Percentiles rank a stretch among this genome's conserved stretches.
These are phyloP conservation scores for Sedum album DNA, from an alignment of 164 flowering plant species.

Conservation along the genomic window DNA sequence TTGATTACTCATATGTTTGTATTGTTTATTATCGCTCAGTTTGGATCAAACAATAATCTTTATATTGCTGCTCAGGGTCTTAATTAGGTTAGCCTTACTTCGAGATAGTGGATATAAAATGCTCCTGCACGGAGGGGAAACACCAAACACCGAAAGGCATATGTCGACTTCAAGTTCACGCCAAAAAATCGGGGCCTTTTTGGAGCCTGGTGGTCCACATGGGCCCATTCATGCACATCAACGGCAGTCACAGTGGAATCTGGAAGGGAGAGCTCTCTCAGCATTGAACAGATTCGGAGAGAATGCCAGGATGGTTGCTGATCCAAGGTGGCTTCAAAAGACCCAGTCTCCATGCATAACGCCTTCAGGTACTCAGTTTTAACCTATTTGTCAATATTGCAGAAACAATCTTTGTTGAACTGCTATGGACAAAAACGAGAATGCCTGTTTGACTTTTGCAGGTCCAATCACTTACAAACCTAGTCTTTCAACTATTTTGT, in stretches of 20 bases:
- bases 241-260: slow-evolving; percentile 33
- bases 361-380: slow-evolving; percentile 39
- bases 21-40: not conserved
- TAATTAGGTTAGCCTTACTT: slow-evolving; percentile 64
- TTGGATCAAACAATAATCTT: not conserved
- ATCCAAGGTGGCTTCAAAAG: slow-evolving; percentile 53
- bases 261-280: slow-evolving; percentile 69
- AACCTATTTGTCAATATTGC: not conserved
- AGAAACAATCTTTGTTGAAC: not conserved
- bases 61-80: slow-evolving; percentile 40
- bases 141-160: slow-evolving; percentile 30
- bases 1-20: not conserved
- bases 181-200: slow-evolving; percentile 16
- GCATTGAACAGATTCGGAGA: slow-evolving; percentile 78
- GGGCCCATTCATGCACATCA: slow-evolving; percentile 22
- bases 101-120: slow-evolving; percentile 77
- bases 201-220: slow-evolving; percentile 22
- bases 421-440: not conserved
- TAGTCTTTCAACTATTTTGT: slow-evolving; percentile 46
- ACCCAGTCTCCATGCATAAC: slow-evolving; percentile 38
- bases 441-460: slow-evolving; percentile 19
- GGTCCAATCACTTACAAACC: slow-evolving; percentile 37
- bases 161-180: slow-evolving; percentile 22
- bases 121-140: slow-evolving; percentile 85
- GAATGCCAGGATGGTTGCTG: slow-evolving; percentile 58